Evolutionary conservation across 176 grass and related monocot species (phyloP), one percentile per base, ranked within the genome.

Genomic region (Neostapfia colusana): DNA sequence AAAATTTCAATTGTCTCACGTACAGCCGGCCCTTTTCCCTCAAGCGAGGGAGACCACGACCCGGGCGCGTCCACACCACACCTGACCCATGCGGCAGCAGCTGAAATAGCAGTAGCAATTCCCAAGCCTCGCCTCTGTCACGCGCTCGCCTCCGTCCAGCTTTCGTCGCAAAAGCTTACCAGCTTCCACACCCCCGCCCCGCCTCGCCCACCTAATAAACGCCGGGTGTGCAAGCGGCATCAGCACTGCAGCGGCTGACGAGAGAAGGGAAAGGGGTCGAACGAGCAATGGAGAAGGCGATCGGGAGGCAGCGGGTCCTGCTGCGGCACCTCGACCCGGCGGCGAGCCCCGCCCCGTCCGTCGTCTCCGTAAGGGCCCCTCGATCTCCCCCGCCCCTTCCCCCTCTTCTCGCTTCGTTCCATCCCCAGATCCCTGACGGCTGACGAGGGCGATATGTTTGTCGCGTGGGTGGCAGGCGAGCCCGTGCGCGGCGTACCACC

Each of bases 261-360:
- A 82, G 67, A n/a, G 53, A 15, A 63, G 21, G 46, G 54, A 48
- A 49, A 20, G 45, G 50, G 59, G n/a, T 10, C 8, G 8, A 56
- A 56, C 9, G 17, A 64, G 81, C 83, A 51, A 91, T 97, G 95
- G 95, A 98, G 89, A 94, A 86, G 82, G 91, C 91, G 57, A 57
- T 98, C 76, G 75, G 82, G 65, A 90, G 95, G 82, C 91, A 98
- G 83, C 91, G 84, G 44, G 37, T 98, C 73, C 82, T 98, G 63
- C 89, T 94, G 57, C 61, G 59, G 28, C 95, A 98, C 68, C 84
- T 98, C n/a, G 82, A 80, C 45, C 89, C 91, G 5, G 79, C 79
- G 10, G 65, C 73, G 12, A 61, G 60, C 36, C 20, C 73, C 48
- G 41, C 75, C 23, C 20, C 65, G 20, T 53, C 84, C 31, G 76